These are phyloP conservation scores for Leccinum fuscescens DNA, from an alignment of 1,284 basidiomycete genomes.

Conservation along the genomic window DNA sequence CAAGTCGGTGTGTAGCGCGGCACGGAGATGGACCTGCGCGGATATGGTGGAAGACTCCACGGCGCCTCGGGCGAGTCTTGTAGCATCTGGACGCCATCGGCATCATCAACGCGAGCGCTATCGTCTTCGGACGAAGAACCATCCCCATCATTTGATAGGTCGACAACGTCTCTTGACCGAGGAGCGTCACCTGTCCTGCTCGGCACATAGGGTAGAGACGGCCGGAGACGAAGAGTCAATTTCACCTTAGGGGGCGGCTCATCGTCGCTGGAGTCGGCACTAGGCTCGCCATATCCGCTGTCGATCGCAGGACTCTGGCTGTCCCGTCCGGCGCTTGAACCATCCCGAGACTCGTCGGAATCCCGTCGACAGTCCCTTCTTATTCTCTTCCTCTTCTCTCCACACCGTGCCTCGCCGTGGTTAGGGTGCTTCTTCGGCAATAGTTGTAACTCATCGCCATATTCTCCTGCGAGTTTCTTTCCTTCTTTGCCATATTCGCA, in stretches of 20 bases:
- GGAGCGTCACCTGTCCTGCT: slow-evolving; percentile 16
- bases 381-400: slow-evolving; percentile 69
- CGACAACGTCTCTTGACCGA: slow-evolving; percentile 37
- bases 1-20: slow-evolving; percentile 49
- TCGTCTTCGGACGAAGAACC: slow-evolving; percentile 32
- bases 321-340: slow-evolving; percentile 12
- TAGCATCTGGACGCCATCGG: slow-evolving; percentile 30
- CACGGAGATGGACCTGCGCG: slow-evolving; percentile 51
- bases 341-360: slow-evolving; percentile 18
- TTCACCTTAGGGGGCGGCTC: slow-evolving; percentile 65
- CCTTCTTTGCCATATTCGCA: slow-evolving; percentile 62
- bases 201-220: slow-evolving; percentile 30
- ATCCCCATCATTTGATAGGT: slow-evolving; percentile 40
- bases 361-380: slow-evolving; percentile 45
- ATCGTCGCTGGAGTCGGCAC: slow-evolving; percentile 32
- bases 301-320: slow-evolving; percentile 25
- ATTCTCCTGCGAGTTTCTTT: slow-evolving; percentile 28
- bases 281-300: slow-evolving; percentile 38
- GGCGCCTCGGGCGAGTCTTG: slow-evolving; percentile 23
- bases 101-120: slow-evolving; percentile 24
- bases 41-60: slow-evolving; percentile 39
- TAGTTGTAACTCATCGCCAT: slow-evolving; percentile 16
- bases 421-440: slow-evolving; percentile 38
- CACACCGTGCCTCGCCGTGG: slow-evolving; percentile 47
- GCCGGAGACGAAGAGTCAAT: slow-evolving; percentile 58